Evolutionary conservation across 352 stramenopile genomes (phyloP).

Genomic region (Phytophthora cryptogea): DNA sequence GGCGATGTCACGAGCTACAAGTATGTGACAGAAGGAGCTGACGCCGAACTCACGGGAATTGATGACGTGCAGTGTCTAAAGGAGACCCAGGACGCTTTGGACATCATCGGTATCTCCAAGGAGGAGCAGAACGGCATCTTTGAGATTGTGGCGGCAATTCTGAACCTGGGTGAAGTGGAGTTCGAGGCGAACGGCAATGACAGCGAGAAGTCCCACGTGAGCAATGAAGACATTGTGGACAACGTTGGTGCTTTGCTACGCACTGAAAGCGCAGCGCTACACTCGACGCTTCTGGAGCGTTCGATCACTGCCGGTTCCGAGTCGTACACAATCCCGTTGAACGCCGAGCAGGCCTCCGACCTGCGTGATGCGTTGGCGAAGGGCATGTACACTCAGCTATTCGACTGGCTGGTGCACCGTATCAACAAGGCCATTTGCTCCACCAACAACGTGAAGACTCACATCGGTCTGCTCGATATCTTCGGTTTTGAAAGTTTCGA

Average conservation of each 20-base stretch:
- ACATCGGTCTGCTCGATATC: constrained; percentile 95
- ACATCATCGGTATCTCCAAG: constrained; percentile 89
- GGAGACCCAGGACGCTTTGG: constrained; percentile 89
- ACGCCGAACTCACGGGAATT: constrained; percentile 62
- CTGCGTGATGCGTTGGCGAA: constrained; percentile 96
- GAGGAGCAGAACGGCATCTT: constrained; percentile 93
- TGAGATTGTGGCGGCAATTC: constrained; percentile 94
- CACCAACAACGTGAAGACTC: constrained; percentile 68
- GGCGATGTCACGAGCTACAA: constrained; percentile 73
- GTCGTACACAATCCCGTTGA: constrained; percentile 93
- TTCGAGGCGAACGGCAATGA: constrained; percentile 73
- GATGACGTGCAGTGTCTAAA: constrained; percentile 74
- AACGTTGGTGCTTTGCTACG: constrained; percentile 65
- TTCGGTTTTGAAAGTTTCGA: constrained; percentile 96
- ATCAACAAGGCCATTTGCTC: constrained; percentile 84
- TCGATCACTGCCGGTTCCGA: constrained; percentile 93
- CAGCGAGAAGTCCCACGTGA: constrained; percentile 62
- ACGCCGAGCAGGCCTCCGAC: constrained; percentile 88
- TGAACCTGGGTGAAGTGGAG: constrained; percentile 96
- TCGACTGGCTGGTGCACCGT: constrained; percentile 95
- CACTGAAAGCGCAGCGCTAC: constrained; percentile 70
- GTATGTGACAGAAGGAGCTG: constrained; percentile 69
- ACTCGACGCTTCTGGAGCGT: constrained; percentile 88
- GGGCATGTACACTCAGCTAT: constrained; percentile 95
- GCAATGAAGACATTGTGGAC: constrained; percentile 59